Base-by-base conservation (phyloP, 768 basidiomycete genomes). In the Candolleomyces aberdarensis region DNA sequence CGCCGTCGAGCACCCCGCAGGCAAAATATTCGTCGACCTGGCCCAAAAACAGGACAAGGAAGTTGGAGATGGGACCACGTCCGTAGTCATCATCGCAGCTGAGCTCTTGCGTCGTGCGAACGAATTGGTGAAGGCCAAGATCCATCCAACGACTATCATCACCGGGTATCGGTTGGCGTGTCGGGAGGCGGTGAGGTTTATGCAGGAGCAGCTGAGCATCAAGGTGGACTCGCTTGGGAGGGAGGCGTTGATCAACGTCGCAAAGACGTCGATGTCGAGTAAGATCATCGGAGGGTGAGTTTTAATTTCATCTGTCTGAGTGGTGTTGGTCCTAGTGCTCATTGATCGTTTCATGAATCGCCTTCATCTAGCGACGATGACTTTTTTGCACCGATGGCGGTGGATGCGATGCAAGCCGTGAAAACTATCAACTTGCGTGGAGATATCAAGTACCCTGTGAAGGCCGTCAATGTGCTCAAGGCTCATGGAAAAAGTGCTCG, bases 11-110 rank as follows among this genome's bases (percentile, higher is more conserved):
- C 94, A 98, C 71, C 97, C 97, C 29, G 97, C 97, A 4, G 97
- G 95, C 20, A 89, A 93, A 64, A 95, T 99, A 64, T 94, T 99
- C 65, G 96, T 98, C 51, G 95, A 98, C 75, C 91, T 99, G 49
- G 95, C 97, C 1, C 96, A 98, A 76, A 98, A 98, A 70, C 96
- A 98, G 75, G 97, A 99, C 75, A 97, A 96, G 72, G 97, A 99
- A 76, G 97, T 99, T 10, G 97, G 97, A 41, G 97, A 99, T 77
- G 97, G 97, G 14, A 99, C 97, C 8, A 99, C 97, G 3, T 98
- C 95, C 22, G 97, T 99, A 47, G 97, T 99, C 52, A 92, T 99
- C 66, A 85, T 99, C 71, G 96, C 96, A 57, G 95, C 97, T n/a
- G 97, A 98, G 74, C 85, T 98, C 50, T 82, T 98, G 65, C 89